Evolutionary conservation across 495 filamentous ascomycete species (phyloP), one percentile per base, ranked within the genome.

Genomic region (Hypoxylon lienhwacheense): DNA sequence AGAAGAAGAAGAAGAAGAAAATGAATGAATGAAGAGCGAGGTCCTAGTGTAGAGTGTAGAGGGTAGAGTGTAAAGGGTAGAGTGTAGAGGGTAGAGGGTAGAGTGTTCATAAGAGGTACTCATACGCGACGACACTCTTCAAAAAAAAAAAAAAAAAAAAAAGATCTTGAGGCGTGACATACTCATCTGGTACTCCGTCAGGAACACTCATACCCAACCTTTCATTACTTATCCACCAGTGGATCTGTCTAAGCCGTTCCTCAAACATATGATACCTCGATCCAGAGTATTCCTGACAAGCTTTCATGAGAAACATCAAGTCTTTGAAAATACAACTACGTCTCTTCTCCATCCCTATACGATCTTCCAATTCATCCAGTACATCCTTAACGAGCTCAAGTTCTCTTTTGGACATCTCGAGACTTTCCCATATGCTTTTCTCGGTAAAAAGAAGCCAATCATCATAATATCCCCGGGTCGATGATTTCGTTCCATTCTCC

Each of bases 271-370:
- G 45, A 3, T 41, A 58, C 1, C 61, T 36, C 3, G 64, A 61
- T 5, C 46, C 55, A 7, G 56, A 61, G 24, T 66, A 66, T 32
- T 66, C 57, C 5, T 58, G 46, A 10, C 64, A 66, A 4, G 64
- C 61, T 11, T 26, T 48, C 53, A 66, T 59, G 4, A 55, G 45
- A 16, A 58, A 47, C 17, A 41, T 14, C 21, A 42, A 41, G 10
- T 57, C 56, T 28, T 20, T 44, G 11, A 43, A 22, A 24, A 12
- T n/a, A 6, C 2, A n/a, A 28, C 12, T 37, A 11, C 10, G 2
- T 16, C 16, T 16, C 42, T 29, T 16, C 42, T 29, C 17, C 7
- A 15, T 22, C 16, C 31, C 14, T 5, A 16, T 36, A 15, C 28
- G 11, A 7, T 17, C n/a, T 1, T 64, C 53, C 6, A 59, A 14